Evolutionary conservation across 192 early-diverging fungal genomes (phyloP).

Genomic region (Obelidium mucronatum): DNA sequence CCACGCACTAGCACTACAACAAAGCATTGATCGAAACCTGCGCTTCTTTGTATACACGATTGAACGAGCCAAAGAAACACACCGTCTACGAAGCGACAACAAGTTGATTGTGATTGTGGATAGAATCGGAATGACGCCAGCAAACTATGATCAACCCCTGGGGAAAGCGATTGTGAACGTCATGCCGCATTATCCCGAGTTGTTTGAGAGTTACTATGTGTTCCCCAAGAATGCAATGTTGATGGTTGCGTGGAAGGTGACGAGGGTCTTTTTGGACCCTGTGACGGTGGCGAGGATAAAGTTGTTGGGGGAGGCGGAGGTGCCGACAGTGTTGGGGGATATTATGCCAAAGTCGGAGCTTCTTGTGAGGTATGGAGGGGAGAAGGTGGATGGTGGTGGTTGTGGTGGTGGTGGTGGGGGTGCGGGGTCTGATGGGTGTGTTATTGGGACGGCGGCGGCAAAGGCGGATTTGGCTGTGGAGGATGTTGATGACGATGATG

Average conservation of each 20-base stretch:
- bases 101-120: constrained; percentile 36
- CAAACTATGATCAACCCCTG: constrained; percentile 40
- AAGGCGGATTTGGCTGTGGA: background rate
- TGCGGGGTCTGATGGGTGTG: background rate
- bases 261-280: constrained; percentile 41
- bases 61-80: constrained; percentile 28
- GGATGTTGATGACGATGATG: constrained; percentile 12
- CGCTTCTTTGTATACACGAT: constrained; percentile 42
- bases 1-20: background rate
- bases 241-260: constrained; percentile 42
- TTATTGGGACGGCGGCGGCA: background rate
- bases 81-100: constrained; percentile 18
- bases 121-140: constrained; percentile 34
- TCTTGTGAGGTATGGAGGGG: constrained; percentile 23
- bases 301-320: constrained; percentile 25
- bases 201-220: constrained; percentile 35
- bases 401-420: background rate
- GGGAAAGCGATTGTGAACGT: constrained; percentile 33
- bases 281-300: constrained; percentile 22
- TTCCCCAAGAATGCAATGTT: constrained; percentile 41
- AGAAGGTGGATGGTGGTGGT: background rate
- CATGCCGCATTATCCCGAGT: constrained; percentile 40
- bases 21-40: constrained; percentile 14
- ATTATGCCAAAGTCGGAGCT: constrained; percentile 20
- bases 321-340: constrained; percentile 4